Base-by-base conservation (phyloP, 1,139 yeast species). In the Debaryomyces singareniensis region DNA sequence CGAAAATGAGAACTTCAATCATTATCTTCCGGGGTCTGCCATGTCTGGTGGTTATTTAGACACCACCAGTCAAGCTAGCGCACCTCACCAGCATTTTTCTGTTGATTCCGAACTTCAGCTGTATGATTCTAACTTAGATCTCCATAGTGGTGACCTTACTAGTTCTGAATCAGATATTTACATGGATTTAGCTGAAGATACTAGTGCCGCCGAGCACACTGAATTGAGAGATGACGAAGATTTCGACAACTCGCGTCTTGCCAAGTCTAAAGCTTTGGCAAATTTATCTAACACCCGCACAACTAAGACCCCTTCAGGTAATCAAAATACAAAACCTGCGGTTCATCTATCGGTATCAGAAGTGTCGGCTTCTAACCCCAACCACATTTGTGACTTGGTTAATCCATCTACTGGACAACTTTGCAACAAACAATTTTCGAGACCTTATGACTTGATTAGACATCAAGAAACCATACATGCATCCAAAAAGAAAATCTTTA, bases 401-500 rank as follows among this genome's bases (percentile, higher is more conserved):
- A 80, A 78, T 47, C 79, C 85, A 12, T 51, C 68, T 10, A 68
- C 68, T 2, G 69, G 69, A 5, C 42, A 48, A 29, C 59, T 68
- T 9, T 67, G 73, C 42, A 55, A 58, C 38, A 65, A 66, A 45
- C 68, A 65, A 35, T 67, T 67, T 36, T 64, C 71, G 15, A 53
- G 73, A 35, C 71, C 72, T 7, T 67, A 67, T 39, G 73, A 67
- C 48, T 55, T 67, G 39, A 64, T 67, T 24, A 58, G 73, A 39
- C 73, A 67, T 43, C 72, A 67, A 46, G 72, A 67, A 44, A 67
- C 73, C 10, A 66, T 67, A 10, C 73, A 67, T 44, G 72, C 73
- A 1, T 42, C 69, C 4, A 61, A 61, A 51, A 67, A 67, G 61
- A 66, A 66, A 51, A 63, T 67, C 16, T 67, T 61, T 42, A 49